Evolutionary conservation across 305 asterid genomes (phyloP).

Genomic region (Solanum hybrid): DNA sequence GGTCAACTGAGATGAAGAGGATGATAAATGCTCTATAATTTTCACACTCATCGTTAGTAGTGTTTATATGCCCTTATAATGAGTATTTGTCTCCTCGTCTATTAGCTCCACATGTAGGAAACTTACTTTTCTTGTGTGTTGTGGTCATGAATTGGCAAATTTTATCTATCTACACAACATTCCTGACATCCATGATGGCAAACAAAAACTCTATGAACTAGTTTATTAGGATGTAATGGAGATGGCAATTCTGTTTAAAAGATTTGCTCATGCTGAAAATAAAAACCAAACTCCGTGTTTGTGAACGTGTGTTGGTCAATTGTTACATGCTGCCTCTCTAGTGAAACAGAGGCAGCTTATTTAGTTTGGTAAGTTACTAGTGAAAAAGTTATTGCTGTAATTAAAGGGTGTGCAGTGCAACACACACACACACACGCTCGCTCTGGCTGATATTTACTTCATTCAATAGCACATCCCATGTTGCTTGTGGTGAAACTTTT

Average conservation of each 20-base stretch:
- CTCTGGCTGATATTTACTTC: neutral
- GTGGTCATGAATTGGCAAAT: neutral
- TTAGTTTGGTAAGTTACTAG: neutral
- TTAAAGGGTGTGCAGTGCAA: neutral
- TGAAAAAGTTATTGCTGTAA: neutral
- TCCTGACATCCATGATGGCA: neutral
- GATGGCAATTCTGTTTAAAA: neutral
- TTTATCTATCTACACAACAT: neutral
- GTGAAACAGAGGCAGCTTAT: neutral
- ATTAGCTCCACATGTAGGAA: neutral
- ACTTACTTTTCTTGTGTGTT: neutral
- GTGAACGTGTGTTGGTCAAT: neutral
- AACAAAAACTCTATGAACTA: neutral
- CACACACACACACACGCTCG: neutral
- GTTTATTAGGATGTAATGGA: neutral
- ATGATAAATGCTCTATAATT: conserved; percentile 54
- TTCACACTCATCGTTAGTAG: neutral
- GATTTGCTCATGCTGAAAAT: neutral
- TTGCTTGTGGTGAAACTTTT: neutral
- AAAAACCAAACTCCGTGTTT: neutral
- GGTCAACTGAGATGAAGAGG: conserved; percentile 93
- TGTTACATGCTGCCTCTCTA: neutral
- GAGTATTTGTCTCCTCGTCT: neutral
- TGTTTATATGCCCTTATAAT: neutral
- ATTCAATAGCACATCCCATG: neutral